Evolutionary conservation across 2,329 filamentous ascomycete genomes (phyloP).

Genomic region (Cytospora piceae): DNA sequence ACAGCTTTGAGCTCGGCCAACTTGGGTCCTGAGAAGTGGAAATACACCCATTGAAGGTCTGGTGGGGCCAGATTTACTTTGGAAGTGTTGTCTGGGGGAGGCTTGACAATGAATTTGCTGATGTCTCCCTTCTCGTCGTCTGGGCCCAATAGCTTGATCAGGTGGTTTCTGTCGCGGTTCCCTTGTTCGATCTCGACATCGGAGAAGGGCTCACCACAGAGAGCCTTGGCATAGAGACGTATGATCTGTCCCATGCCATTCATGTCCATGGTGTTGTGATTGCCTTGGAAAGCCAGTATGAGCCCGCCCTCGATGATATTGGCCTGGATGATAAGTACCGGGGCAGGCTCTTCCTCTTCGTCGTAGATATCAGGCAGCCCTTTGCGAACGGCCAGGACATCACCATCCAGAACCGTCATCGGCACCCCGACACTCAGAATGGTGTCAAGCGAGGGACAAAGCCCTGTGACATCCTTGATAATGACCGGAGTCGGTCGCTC

Average conservation of each 20-base stretch:
- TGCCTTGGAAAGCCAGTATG: constrained; percentile 31
- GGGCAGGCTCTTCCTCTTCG: constrained; percentile 10
- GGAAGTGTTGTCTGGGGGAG: neutral
- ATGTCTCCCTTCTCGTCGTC: constrained; percentile 15
- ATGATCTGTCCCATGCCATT: constrained; percentile 32
- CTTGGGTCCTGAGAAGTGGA: constrained; percentile 20
- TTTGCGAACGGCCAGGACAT: constrained; percentile 3
- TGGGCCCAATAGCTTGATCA: constrained; percentile 21
- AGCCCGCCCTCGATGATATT: constrained; percentile 32
- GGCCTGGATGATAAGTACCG: constrained; percentile 32
- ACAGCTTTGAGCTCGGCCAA: constrained; percentile 24
- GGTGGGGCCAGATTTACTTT: neutral
- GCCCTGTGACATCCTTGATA: constrained; percentile 15
- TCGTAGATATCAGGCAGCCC: constrained; percentile 24
- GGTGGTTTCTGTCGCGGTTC: constrained; percentile 19
- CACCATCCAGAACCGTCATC: constrained; percentile 23
- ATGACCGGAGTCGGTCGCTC: constrained; percentile 11
- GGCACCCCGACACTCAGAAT: constrained; percentile 17
- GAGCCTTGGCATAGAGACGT: constrained; percentile 19
- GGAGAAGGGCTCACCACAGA: constrained; percentile 13
- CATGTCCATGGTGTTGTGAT: constrained; percentile 35
- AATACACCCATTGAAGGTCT: constrained; percentile 26
- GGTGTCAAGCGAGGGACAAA: constrained; percentile 11
- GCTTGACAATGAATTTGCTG: constrained; percentile 1
- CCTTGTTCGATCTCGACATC: constrained; percentile 13